These are phyloP conservation scores for Globisporangium paddicum DNA, from an alignment of 352 stramenopile species.

Conservation along the genomic window DNA sequence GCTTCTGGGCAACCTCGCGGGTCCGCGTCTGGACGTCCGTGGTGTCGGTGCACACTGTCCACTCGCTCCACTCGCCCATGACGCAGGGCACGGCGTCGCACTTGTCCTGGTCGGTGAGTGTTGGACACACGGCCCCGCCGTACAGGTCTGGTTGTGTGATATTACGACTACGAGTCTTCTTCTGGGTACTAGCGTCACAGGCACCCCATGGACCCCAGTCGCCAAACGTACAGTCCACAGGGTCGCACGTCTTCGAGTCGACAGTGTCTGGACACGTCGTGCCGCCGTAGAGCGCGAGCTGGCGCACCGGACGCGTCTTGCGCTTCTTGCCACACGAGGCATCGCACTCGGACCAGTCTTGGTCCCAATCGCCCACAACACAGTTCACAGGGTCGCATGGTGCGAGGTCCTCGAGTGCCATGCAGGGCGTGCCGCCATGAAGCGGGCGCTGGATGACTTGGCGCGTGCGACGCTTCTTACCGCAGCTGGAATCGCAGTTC, in stretches of 20 bases:
- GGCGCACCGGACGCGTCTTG: slow-evolving; percentile 31
- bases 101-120: slow-evolving; percentile 24
- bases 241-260: slow-evolving; percentile 36
- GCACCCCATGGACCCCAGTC: slow-evolving; percentile 27
- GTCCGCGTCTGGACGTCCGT: slow-evolving; percentile 26
- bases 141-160: slow-evolving; percentile 46
- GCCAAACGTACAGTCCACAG: slow-evolving; percentile 40
- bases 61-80: slow-evolving; percentile 40
- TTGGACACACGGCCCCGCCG: slow-evolving; percentile 39
- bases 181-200: slow-evolving; percentile 21
- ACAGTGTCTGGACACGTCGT: slow-evolving; percentile 23
- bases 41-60: slow-evolving; percentile 38
- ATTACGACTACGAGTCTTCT: slow-evolving; percentile 31
- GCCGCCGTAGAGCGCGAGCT: slow-evolving; percentile 31
- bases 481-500: slow-evolving; percentile 28
- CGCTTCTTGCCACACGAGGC: slow-evolving; percentile 21
- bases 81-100: slow-evolving; percentile 49
- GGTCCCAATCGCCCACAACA: slow-evolving; percentile 29
- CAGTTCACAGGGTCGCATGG: slow-evolving; percentile 43
- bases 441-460: slow-evolving; percentile 26
- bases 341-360: slow-evolving; percentile 32
- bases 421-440: slow-evolving; percentile 26
- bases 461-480: slow-evolving; percentile 36
- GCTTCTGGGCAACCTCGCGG: slow-evolving; percentile 23
- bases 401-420: slow-evolving; percentile 27